Conservation (phyloP, 2,329 filamentous ascomycete species). For the Drechmeria coniospora region DNA sequence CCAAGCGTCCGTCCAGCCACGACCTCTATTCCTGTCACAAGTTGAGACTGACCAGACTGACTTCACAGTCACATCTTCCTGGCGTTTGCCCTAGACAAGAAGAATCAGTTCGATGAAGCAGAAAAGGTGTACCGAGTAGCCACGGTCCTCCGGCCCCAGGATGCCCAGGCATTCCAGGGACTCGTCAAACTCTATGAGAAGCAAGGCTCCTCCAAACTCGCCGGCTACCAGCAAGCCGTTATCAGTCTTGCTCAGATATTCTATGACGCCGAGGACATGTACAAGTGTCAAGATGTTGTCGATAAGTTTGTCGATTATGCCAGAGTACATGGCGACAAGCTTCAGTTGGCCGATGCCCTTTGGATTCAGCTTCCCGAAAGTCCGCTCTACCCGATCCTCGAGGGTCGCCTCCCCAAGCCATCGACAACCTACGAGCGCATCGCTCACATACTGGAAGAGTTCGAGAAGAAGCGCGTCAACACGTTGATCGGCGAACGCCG, state of each 20-base stretch:
- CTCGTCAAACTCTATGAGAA: constrained; percentile 74
- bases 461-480: constrained; percentile 83
- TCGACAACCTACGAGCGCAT: constrained; percentile 68
- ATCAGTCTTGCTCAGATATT: constrained; percentile 63
- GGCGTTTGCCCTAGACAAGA: constrained; percentile 70
- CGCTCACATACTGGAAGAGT: constrained; percentile 66
- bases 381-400: constrained; percentile 64
- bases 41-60: constrained; percentile 3
- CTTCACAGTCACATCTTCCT: constrained; percentile 59
- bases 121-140: constrained; percentile 64
- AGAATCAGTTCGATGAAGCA: constrained; percentile 53
- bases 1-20: constrained; percentile 46
- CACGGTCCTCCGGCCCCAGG: constrained; percentile 52
- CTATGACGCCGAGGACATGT: constrained; percentile 46
- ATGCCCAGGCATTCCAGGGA: constrained; percentile 83
- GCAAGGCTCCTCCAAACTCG: constrained; percentile 52
- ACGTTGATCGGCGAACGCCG: constrained; percentile 77
- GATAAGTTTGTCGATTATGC: constrained; percentile 68
- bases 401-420: constrained; percentile 70
- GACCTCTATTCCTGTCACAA: not conserved
- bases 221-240: constrained; percentile 59
- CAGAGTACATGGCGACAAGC: constrained; percentile 53
- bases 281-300: constrained; percentile 50
- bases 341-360: constrained; percentile 63
- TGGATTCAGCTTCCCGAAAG: constrained; percentile 65